Conservation (phyloP, 2,329 filamentous ascomycete species). For the Zalaria sp. region DNA sequence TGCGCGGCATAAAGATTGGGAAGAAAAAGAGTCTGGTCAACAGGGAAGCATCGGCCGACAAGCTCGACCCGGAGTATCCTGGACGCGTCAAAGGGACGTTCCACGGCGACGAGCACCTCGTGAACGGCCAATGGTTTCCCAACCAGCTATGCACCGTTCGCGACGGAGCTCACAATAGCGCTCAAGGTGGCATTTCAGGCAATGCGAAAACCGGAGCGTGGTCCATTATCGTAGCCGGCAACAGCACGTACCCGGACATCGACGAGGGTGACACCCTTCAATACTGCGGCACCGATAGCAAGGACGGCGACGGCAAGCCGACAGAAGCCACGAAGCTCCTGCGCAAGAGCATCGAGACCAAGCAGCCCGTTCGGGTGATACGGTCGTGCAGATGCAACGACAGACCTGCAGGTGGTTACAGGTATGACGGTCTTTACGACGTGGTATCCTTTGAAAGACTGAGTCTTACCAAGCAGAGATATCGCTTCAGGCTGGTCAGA, state of each 20-base stretch:
- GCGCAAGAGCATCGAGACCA: constrained; percentile 22
- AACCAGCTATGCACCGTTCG: constrained; percentile 35
- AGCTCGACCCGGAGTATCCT: constrained; percentile 11
- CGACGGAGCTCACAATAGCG: constrained; percentile 38
- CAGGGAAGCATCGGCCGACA: constrained; percentile 6
- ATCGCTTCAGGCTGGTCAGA: constrained; percentile 35
- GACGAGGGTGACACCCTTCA: constrained; percentile 36
- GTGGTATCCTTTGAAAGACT: constrained; percentile 25
- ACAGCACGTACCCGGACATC: constrained; percentile 28
- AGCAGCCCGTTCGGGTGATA: constrained; percentile 35
- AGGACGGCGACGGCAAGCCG: constrained; percentile 15
- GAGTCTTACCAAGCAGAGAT: constrained; percentile 23
- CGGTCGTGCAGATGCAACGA: constrained; percentile 30
- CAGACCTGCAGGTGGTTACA: constrained; percentile 33
- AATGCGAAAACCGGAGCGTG: constrained; percentile 35
- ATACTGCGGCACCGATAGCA: constrained; percentile 38
- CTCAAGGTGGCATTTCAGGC: constrained; percentile 39
- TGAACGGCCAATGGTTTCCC: constrained; percentile 42
- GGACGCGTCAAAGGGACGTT: constrained; percentile 14
- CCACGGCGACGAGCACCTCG: constrained; percentile 25
- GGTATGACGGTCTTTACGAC: constrained; percentile 45
- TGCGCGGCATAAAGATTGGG: constrained; percentile 27
- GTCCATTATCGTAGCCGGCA: constrained; percentile 39
- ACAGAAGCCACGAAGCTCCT: constrained; percentile 28
- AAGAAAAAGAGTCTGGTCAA: constrained; percentile 4